phyloP scores from a whole-genome alignment of 2,329 filamentous ascomycete genomes.

The Penicillium sp. region DNA sequence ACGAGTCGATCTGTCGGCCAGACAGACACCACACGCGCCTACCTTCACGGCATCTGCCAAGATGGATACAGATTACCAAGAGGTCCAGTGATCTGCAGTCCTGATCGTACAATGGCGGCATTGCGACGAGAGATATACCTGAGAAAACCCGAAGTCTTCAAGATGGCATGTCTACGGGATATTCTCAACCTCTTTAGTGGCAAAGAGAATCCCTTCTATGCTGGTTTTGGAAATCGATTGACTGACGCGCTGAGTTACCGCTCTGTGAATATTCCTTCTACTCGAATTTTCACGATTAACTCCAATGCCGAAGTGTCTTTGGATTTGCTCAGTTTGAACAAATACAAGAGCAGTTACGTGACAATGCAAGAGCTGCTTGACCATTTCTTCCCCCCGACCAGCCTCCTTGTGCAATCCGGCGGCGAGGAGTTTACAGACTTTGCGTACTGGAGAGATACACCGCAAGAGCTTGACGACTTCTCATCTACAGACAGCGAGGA shows the following conservation, averaged over 20 bases:
- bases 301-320: conserved; percentile 93
- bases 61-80: conserved; percentile 82
- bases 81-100: conserved; percentile 91
- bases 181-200: conserved; percentile 83
- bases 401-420: conserved; percentile 79
- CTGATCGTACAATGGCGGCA: conserved; percentile 91
- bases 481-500: conserved; percentile 72
- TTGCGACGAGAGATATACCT: conserved; percentile 89
- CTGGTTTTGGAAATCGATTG: conserved; percentile 92
- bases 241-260: conserved; percentile 96
- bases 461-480: conserved; percentile 83
- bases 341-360: conserved; percentile 94
- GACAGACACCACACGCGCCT: conserved; percentile 84
- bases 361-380: conserved; percentile 97
- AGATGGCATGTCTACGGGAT: conserved; percentile 96
- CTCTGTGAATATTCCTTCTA: conserved; percentile 90
- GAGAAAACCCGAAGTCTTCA: conserved; percentile 96
- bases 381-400: conserved; percentile 94
- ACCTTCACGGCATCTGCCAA: conserved; percentile 84
- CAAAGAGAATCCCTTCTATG: conserved; percentile 83
- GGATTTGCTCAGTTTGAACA: conserved; percentile 85
- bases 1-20: conserved; percentile 92
- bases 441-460: conserved; percentile 87
- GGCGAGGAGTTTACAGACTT: conserved; percentile 97
- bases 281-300: conserved; percentile 97